Base-by-base conservation (phyloP, 768 basidiomycete genomes). In the Gloeophyllum trabeum region DNA sequence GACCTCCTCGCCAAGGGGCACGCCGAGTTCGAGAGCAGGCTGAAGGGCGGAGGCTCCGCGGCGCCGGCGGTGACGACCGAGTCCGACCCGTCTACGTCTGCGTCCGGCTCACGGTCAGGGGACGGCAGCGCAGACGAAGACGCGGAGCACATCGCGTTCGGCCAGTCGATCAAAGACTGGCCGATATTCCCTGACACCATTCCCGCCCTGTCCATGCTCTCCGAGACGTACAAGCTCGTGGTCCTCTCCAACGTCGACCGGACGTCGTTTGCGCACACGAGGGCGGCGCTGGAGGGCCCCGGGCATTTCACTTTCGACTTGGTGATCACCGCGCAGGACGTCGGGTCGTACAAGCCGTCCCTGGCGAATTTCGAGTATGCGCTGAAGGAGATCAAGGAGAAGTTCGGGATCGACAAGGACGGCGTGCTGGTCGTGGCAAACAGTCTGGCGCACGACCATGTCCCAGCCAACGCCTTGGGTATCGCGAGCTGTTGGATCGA, bases 231-330 rank as follows among this genome's bases (percentile, higher is more conserved):
- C 63, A 78, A 76, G 43, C 76, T 87, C 45, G 68, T 77, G 45
- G 79, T 85, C 4, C 67, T 87, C 28, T 85, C 82, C 49, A 87
- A 88, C 57, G 77, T 87, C 52, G 84, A 88, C 48, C 69, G 69
- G 43, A 54, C 50, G 19, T 79, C 80, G 24, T 83, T 85, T 53
- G 61, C 69, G 3, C 60, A 67, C 47, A 85, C 81, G 0, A 76
- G 78, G 37, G 59, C 61, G 16, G 65, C 66, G 39, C 71, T 86
- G 30, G 60, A 61, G 40, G 53, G 46, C 21, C 39, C 40, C 24
- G 44, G 41, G 21, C 60, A 63, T 39, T 81, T 81, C 20, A 70
- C 76, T 1, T 87, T 87, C 57, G 71, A 75, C 21, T 65, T 76
- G 40, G 63, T 83, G 42, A 61, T 81, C 50, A 86, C 82, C 5